Percentiles rank a stretch among this genome's conserved stretches.
Conservation (phyloP, 176 grass and related monocot species). For the Miscanthus lutarioriparius region DNA sequence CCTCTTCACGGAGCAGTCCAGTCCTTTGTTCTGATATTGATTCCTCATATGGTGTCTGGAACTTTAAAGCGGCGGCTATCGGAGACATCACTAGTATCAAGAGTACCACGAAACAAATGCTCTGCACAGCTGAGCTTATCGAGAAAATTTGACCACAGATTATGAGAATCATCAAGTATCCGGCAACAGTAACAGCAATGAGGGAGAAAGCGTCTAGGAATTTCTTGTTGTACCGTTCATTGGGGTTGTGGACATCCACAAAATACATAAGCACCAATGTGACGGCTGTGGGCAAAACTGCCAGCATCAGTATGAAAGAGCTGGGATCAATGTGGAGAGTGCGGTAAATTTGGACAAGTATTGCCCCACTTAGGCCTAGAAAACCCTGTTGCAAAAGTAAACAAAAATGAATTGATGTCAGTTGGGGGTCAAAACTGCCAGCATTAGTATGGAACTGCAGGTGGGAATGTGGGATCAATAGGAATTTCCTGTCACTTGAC, state of each 20-base stretch:
- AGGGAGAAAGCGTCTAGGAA: constrained; percentile 78
- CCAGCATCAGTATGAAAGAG: constrained; percentile 82
- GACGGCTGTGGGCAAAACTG: constrained; percentile 60
- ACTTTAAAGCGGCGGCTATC: constrained; percentile 44
- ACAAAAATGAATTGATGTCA: background rate
- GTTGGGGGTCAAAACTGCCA: background rate
- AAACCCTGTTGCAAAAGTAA: constrained; percentile 59
- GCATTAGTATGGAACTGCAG: background rate
- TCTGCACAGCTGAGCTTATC: constrained; percentile 50
- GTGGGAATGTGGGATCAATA: background rate
- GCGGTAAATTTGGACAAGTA: constrained; percentile 68
- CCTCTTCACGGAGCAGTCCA: constrained; percentile 22
- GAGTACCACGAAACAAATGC: constrained; percentile 48
- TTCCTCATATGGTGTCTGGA: constrained; percentile 41
- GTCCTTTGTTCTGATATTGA: constrained; percentile 21
- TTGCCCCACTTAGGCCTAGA: constrained; percentile 83
- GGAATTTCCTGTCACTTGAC: background rate
- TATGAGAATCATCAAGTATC: constrained; percentile 86
- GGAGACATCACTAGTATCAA: constrained; percentile 64
- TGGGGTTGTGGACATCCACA: constrained; percentile 46
- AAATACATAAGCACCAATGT: constrained; percentile 72
- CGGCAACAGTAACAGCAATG: constrained; percentile 65
- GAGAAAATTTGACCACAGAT: constrained; percentile 59
- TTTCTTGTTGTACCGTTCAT: constrained; percentile 58
- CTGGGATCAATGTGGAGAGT: constrained; percentile 47